Conservation (phyloP, 2,329 filamentous ascomycete genomes). For the Cercospora zeina region DNA sequence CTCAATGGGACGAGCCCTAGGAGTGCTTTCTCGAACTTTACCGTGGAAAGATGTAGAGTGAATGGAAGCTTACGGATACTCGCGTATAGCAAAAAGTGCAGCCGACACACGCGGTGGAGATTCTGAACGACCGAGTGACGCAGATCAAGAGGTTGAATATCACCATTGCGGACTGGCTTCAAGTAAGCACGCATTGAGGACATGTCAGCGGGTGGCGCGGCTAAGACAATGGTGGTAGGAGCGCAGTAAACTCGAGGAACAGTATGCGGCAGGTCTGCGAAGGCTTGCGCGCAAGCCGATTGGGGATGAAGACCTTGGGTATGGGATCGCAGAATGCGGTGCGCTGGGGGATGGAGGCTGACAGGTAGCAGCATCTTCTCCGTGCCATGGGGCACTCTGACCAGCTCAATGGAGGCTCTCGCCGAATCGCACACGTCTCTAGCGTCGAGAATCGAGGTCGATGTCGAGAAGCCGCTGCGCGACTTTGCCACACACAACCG, state of each 20-base stretch:
- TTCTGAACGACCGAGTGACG: constrained; percentile 83
- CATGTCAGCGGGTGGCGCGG: constrained; percentile 12
- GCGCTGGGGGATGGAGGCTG: constrained; percentile 24
- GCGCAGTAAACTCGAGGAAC: constrained; percentile 85
- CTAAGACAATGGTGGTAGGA: constrained; percentile 60
- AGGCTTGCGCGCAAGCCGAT: constrained; percentile 65
- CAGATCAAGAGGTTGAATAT: constrained; percentile 81
- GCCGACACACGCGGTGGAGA: constrained; percentile 75
- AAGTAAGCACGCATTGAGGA: constrained; percentile 59
- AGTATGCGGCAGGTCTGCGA: constrained; percentile 78
- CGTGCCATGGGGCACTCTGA: constrained; percentile 83
- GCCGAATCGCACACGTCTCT: constrained; percentile 82
- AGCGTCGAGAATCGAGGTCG: constrained; percentile 77
- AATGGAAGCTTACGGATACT: constrained; percentile 12
- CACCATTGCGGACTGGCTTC: constrained; percentile 94
- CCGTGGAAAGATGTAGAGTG: neutral
- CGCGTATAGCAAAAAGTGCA: constrained; percentile 70
- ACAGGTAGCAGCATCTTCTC: constrained; percentile 72
- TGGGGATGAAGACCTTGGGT: constrained; percentile 82
- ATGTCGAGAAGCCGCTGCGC: constrained; percentile 82
- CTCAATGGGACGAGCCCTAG: neutral
- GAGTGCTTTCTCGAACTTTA: neutral
- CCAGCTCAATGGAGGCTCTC: constrained; percentile 74
- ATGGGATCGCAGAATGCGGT: constrained; percentile 33
- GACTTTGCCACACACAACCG: constrained; percentile 68